A percentile compares a stretch with the other conserved stretches of the same genome.
Evolutionary conservation across 345 rosid genomes (phyloP).

Genomic region (Microcos paniculata): DNA sequence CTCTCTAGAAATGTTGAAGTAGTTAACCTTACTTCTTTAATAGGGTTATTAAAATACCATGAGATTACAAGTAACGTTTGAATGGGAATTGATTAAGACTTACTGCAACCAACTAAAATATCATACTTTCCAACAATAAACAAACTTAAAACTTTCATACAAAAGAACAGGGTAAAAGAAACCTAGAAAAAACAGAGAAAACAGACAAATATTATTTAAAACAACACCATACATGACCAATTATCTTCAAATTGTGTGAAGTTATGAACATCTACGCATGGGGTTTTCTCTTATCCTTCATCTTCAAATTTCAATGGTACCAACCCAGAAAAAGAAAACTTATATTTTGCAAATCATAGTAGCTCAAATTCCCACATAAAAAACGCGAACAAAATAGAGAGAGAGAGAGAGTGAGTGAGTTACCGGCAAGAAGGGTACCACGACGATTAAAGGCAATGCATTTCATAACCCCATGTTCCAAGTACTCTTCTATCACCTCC

Average conservation of each 20-base stretch:
- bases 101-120: background rate
- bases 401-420: background rate
- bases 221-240: background rate
- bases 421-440: conserved; percentile 97
- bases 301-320: background rate
- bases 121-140: background rate
- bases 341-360: background rate
- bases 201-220: background rate
- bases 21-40: background rate
- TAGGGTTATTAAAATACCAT: background rate
- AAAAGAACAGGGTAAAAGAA: background rate
- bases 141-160: background rate
- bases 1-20: too few relatives aligned
- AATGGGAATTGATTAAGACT: background rate
- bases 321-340: background rate
- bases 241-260: background rate
- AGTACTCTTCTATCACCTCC: conserved; percentile 93
- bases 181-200: background rate
- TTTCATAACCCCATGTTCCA: conserved; percentile 92
- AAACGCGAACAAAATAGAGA: background rate
- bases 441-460: conserved; percentile 97
- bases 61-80: background rate
- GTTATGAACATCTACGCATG: background rate
- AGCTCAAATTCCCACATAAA: background rate
- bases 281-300: background rate